Conservation (phyloP, 495 filamentous ascomycete species). For the Parachaetomium inaequale region DNA sequence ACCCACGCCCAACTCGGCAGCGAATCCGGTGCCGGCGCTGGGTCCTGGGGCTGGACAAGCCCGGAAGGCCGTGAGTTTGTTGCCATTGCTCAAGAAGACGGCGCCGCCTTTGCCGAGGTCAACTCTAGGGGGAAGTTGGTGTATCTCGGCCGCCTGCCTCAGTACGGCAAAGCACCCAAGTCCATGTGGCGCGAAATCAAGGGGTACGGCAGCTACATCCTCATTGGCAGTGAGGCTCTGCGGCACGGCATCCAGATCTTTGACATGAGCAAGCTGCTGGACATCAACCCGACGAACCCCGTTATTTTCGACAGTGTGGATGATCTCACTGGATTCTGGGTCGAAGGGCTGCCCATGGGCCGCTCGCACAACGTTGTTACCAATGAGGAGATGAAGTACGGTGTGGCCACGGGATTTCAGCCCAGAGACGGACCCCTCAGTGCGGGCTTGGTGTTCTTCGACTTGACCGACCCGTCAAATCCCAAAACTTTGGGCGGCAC, state of each 20-base stretch:
- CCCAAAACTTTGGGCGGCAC: slow-evolving; percentile 48
- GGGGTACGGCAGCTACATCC: slow-evolving; percentile 42
- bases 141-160: slow-evolving; percentile 56
- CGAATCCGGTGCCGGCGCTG: slow-evolving; percentile 37
- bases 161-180: slow-evolving; percentile 35
- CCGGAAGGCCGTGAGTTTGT: slow-evolving; percentile 55
- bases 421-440: slow-evolving; percentile 38
- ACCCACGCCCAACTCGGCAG: slow-evolving; percentile 51
- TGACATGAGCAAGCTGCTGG: slow-evolving; percentile 43
- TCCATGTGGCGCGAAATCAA: slow-evolving; percentile 52
- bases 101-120: slow-evolving; percentile 56
- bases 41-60: slow-evolving; percentile 55
- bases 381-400: slow-evolving; percentile 44
- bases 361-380: slow-evolving; percentile 49
- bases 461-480: slow-evolving; percentile 45
- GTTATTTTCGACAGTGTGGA: slow-evolving; percentile 31
- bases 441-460: slow-evolving; percentile 50
- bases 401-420: slow-evolving; percentile 44
- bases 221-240: slow-evolving; percentile 48
- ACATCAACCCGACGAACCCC: slow-evolving; percentile 23
- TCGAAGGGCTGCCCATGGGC: slow-evolving; percentile 34
- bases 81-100: slow-evolving; percentile 55
- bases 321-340: slow-evolving; percentile 38
- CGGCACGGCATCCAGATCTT: slow-evolving; percentile 52
- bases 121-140: slow-evolving; percentile 46